Evolutionary conservation across 768 basidiomycete genomes (phyloP).

Genomic region (Suillus plorans): DNA sequence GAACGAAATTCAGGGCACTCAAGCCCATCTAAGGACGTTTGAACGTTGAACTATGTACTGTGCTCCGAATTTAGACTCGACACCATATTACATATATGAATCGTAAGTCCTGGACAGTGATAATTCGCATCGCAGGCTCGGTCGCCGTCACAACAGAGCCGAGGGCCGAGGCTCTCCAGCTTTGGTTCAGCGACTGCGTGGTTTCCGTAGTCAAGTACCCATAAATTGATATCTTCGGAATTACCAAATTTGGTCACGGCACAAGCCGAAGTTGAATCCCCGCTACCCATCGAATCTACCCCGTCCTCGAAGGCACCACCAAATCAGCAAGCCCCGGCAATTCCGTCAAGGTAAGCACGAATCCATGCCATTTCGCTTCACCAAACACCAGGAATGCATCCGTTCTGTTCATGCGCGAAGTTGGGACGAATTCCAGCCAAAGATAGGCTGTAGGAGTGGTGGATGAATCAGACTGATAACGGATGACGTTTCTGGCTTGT

Average conservation of each 20-base stretch:
- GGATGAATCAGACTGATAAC: conserved; percentile 37
- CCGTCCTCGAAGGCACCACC: conserved; percentile 16
- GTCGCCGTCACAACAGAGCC: background rate
- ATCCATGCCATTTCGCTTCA: conserved; percentile 26
- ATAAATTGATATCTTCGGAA: conserved; percentile 3
- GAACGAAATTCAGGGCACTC: background rate
- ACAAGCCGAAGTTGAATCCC: conserved; percentile 27
- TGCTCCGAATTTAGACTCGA: background rate
- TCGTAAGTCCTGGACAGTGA: background rate
- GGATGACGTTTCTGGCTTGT: conserved; percentile 37
- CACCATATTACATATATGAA: background rate
- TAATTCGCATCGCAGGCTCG: background rate
- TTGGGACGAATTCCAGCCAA: conserved; percentile 4
- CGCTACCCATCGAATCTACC: conserved; percentile 16
- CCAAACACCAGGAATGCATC: conserved; percentile 13
- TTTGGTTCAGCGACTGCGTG: background rate
- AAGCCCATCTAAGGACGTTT: background rate
- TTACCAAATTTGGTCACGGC: conserved; percentile 19
- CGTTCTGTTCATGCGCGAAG: background rate
- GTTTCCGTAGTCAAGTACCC: background rate
- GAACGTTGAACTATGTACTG: background rate
- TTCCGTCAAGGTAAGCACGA: conserved; percentile 60
- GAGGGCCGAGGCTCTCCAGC: background rate
- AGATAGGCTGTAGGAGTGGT: conserved; percentile 30
- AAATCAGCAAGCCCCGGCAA: conserved; percentile 33